Evolutionary conservation across 495 filamentous ascomycete genomes (phyloP), one percentile per base, ranked within the genome.

Genomic region (Neurospora tetrasperma): DNA sequence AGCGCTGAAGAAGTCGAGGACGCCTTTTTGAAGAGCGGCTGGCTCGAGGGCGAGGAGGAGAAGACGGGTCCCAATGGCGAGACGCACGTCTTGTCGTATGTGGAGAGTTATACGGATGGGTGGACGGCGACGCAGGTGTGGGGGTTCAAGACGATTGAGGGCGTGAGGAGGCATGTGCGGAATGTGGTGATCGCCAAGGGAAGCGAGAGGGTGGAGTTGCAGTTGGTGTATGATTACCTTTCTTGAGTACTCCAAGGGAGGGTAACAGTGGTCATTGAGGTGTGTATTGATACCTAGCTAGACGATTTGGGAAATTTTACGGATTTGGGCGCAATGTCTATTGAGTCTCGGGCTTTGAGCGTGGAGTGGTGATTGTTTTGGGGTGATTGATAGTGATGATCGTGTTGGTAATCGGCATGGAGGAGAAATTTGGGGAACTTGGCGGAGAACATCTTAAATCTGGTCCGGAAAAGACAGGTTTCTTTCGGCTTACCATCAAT

Each of bases 161-260:
- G 89, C 1, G 79, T 89, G 83, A 86, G 94, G 74, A 85, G 87
- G 71, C 88, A 98, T 79, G 87, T 86, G 68, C 80, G 92, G 73
- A 90, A 90, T 66, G 82, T 93, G 62, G 86, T 90, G 20, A 85
- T 91, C 44, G 84, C 79, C 39, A 94, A 94, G 86, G 88, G 85
- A 4, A 82, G 82, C 0, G 83, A 90, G 82, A 85, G 85, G 73
- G 85, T 90, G 72, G 82, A 86, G 78, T 87, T 90, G 44, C 87
- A 88, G 79, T 82, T 97, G 79, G 89, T 97, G 11, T 97, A 96
- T 80, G 87, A 93, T 75, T 96, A 76, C 43, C 18, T 76, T 42
- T 77, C 74, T 66, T 77, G 74, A 71, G 12, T 35, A 1, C 2
- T 2, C 27, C 27, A 31, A 31, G 0, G 27, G 27, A 2, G 27